Conservation (phyloP, 1,139 yeast genomes). For the Entelexis sorbosivorans region DNA sequence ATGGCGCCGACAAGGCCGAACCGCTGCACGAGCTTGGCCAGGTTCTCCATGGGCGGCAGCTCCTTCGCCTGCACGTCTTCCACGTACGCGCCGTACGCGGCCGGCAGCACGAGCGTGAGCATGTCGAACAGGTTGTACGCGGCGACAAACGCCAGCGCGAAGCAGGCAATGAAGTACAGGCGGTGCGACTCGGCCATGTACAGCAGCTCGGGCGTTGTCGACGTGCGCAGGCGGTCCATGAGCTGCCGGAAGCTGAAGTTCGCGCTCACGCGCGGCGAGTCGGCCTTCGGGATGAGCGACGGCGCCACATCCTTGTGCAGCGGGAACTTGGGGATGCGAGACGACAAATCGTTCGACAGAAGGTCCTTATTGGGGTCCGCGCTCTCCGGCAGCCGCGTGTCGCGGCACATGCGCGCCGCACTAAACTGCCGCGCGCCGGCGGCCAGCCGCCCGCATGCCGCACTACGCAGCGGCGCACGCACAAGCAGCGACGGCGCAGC, state of each 20-base stretch:
- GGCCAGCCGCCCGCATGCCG: too few relatives aligned
- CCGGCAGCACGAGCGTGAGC: slow-evolving; percentile 47
- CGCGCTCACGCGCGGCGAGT: slow-evolving; percentile 52
- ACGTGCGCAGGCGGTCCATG: slow-evolving; percentile 46
- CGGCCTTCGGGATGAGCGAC: slow-evolving; percentile 47
- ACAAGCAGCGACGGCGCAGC: not conserved
- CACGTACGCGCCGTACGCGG: slow-evolving; percentile 46
- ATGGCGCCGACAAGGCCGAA: slow-evolving; percentile 36
- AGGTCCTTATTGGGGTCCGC: slow-evolving; percentile 18
- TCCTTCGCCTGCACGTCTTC: slow-evolving; percentile 41
- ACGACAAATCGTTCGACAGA: slow-evolving; percentile 27
- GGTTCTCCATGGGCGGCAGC: slow-evolving; percentile 30
- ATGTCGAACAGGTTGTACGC: slow-evolving; percentile 54
- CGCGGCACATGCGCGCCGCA: not conserved
- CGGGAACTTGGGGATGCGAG: slow-evolving; percentile 45
- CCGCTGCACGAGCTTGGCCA: slow-evolving; percentile 31
- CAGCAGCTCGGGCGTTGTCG: slow-evolving; percentile 57
- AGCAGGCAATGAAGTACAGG: slow-evolving; percentile 58
- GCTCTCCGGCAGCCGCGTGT: slow-evolving; percentile 17
- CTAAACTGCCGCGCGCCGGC: slow-evolving; percentile 1
- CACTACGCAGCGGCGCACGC: too few relatives aligned
- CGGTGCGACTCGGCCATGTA: slow-evolving; percentile 80
- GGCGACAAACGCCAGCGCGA: slow-evolving; percentile 57
- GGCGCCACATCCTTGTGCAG: slow-evolving; percentile 57
- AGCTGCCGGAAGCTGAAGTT: slow-evolving; percentile 52